phyloP scores from a whole-genome alignment of 2,329 filamentous ascomycete species.

The Akanthomyces muscarius region DNA sequence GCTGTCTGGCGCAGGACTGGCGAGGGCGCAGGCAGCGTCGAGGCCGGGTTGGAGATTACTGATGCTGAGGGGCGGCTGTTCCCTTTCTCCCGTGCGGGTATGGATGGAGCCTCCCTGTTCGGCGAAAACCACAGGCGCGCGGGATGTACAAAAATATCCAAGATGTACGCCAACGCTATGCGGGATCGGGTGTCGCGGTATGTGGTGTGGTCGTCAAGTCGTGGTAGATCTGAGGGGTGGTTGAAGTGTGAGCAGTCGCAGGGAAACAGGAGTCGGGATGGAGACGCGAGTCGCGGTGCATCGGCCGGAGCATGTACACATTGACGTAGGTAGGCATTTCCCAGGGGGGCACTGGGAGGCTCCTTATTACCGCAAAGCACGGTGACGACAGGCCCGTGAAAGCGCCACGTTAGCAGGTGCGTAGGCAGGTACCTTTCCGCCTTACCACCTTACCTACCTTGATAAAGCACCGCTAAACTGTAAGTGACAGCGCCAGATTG shows the following conservation, averaged over 20 bases:
- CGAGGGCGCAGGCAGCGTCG: background rate
- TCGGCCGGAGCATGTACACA: background rate
- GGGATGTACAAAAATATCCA: background rate
- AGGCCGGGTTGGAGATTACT: constrained; percentile 6
- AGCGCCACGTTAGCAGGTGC: background rate
- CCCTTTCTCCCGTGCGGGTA: constrained; percentile 3
- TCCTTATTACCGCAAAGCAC: background rate
- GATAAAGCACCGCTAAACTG: background rate
- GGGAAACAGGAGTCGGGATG: constrained; percentile 9
- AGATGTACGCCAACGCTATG: background rate
- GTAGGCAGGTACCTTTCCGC: too few species aligned
- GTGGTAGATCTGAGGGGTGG: background rate
- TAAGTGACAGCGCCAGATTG: background rate
- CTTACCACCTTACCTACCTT: too few species aligned
- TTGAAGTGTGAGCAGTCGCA: background rate
- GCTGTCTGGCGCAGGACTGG: background rate
- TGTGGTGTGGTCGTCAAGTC: constrained; percentile 2
- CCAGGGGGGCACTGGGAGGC: too few species aligned
- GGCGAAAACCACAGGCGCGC: background rate
- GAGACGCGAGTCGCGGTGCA: constrained; percentile 9
- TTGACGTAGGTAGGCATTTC: background rate
- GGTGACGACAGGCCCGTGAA: background rate
- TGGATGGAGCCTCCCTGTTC: background rate
- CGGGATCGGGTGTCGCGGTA: background rate
- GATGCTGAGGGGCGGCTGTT: constrained; percentile 13